Conservation (phyloP, 169 alveolate genomes). For the Besnoitia besnoiti region DNA sequence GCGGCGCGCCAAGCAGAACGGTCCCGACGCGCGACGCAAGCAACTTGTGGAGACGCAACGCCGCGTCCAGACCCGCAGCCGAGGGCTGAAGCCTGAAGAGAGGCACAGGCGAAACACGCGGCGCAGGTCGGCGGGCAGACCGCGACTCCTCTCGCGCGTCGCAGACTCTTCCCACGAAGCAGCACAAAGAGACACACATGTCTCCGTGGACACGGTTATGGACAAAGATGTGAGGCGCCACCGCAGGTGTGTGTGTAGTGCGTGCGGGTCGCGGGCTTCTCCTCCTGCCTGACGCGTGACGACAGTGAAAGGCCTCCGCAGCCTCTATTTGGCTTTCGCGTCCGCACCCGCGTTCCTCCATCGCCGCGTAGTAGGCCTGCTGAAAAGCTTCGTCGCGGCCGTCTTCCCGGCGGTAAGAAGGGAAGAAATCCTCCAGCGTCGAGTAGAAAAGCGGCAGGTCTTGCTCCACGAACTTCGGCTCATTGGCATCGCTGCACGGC, state of each 20-base stretch:
- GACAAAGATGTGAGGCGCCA: too few species aligned
- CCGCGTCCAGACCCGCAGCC: not conserved
- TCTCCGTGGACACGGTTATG: too few species aligned
- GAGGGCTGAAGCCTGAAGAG: slow-evolving; percentile 32
- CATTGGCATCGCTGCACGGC: slow-evolving; percentile 87
- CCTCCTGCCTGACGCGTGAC: too few species aligned
- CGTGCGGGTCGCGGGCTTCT: too few species aligned
- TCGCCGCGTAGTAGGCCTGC: not conserved
- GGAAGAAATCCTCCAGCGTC: slow-evolving; percentile 94
- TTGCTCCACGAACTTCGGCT: slow-evolving; percentile 87
- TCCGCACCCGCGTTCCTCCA: slow-evolving; percentile 24
- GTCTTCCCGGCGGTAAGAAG: slow-evolving; percentile 61
- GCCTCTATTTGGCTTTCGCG: too few species aligned
- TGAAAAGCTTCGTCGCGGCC: slow-evolving; percentile 3
- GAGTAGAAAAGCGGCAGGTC: slow-evolving; percentile 94
- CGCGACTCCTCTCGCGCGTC: too few species aligned
- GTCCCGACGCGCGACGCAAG: slow-evolving; percentile 36
- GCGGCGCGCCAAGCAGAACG: slow-evolving; percentile 34
- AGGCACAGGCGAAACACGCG: not conserved
- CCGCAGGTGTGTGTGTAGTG: too few species aligned
- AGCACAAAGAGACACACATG: too few species aligned
- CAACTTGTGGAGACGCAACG: not conserved
- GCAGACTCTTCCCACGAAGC: too few species aligned
- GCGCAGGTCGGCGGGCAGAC: too few species aligned
- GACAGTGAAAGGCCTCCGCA: too few species aligned